Percentiles rank a stretch among this genome's conserved stretches.
Evolutionary conservation across 768 basidiomycete genomes (phyloP).

Genomic region (Mycena kentingensis): DNA sequence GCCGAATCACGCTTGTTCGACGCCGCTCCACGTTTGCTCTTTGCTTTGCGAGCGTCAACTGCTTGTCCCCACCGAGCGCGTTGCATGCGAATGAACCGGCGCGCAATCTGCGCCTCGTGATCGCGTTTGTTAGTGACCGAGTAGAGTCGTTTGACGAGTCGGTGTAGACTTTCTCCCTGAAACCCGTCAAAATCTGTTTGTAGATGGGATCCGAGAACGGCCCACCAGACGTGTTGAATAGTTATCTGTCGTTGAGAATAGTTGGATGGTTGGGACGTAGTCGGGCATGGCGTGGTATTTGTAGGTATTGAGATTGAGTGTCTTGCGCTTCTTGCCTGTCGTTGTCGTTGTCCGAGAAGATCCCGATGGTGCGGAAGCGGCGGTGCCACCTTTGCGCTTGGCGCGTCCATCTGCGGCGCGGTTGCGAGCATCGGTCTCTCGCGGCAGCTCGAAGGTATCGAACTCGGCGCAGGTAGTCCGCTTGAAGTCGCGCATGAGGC

Average conservation of each 20-base stretch:
- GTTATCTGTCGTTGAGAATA: slow-evolving; percentile 28
- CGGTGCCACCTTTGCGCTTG: background rate
- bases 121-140: slow-evolving; percentile 36
- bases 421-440: slow-evolving; percentile 26
- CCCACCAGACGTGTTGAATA: slow-evolving; percentile 27
- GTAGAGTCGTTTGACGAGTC: slow-evolving; percentile 40
- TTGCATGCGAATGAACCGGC: slow-evolving; percentile 6
- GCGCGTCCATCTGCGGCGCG: background rate
- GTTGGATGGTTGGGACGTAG: slow-evolving; percentile 19
- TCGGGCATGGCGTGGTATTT: slow-evolving; percentile 32
- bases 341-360: background rate
- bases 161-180: slow-evolving; percentile 41
- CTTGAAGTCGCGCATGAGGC: slow-evolving; percentile 30
- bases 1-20: background rate
- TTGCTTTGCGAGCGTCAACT: background rate
- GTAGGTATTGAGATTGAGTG: slow-evolving; percentile 30
- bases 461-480: slow-evolving; percentile 27
- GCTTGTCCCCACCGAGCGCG: background rate
- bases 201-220: background rate
- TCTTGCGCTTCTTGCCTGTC: slow-evolving; percentile 11
- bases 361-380: background rate
- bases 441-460: slow-evolving; percentile 31
- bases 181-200: slow-evolving; percentile 30
- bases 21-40: background rate
- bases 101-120: slow-evolving; percentile 32